Percentiles rank a stretch among this genome's conserved stretches.
phyloP scores from a whole-genome alignment of 495 filamentous ascomycete species.

The Penicillium taxi region DNA sequence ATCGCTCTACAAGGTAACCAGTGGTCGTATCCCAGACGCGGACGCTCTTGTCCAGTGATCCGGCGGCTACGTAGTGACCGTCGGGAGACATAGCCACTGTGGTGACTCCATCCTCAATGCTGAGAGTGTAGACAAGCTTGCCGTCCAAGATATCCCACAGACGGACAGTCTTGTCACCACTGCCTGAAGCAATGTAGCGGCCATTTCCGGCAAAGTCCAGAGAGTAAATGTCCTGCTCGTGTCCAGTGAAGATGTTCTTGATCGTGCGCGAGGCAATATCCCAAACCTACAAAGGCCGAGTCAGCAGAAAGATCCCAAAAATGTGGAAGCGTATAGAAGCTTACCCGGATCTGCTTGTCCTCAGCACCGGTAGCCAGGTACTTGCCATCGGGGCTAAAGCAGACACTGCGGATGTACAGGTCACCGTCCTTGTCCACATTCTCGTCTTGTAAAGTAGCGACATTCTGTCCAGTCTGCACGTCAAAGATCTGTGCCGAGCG shows the following conservation, averaged over 20 bases:
- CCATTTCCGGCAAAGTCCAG: slow-evolving; percentile 83
- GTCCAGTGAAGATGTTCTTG: slow-evolving; percentile 72
- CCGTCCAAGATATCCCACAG: slow-evolving; percentile 80
- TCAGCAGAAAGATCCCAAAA: neutral
- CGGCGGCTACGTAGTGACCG: slow-evolving; percentile 76
- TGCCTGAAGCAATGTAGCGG: slow-evolving; percentile 80
- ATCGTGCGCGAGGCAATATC: slow-evolving; percentile 70
- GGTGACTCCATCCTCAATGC: slow-evolving; percentile 84
- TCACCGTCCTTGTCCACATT: slow-evolving; percentile 76
- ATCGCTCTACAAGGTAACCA: slow-evolving; percentile 73
- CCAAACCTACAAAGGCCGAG: slow-evolving; percentile 57
- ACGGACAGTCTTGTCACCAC: slow-evolving; percentile 79
- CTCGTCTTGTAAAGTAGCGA: slow-evolving; percentile 75
- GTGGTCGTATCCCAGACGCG: slow-evolving; percentile 78
- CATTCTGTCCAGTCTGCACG: slow-evolving; percentile 66
- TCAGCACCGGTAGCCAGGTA: slow-evolving; percentile 85
- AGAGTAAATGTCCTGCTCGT: slow-evolving; percentile 93
- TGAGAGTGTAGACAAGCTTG: slow-evolving; percentile 65
- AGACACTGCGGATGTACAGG: slow-evolving; percentile 85
- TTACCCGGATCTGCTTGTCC: slow-evolving; percentile 83
- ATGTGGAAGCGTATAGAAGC: slow-evolving; percentile 18
- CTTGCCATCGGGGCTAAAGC: slow-evolving; percentile 86
- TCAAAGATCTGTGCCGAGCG: slow-evolving; percentile 87
- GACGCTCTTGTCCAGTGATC: slow-evolving; percentile 84
- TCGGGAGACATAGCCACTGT: slow-evolving; percentile 89